Conservation (phyloP, 768 basidiomycete species). For the Mycena capillaripes region DNA sequence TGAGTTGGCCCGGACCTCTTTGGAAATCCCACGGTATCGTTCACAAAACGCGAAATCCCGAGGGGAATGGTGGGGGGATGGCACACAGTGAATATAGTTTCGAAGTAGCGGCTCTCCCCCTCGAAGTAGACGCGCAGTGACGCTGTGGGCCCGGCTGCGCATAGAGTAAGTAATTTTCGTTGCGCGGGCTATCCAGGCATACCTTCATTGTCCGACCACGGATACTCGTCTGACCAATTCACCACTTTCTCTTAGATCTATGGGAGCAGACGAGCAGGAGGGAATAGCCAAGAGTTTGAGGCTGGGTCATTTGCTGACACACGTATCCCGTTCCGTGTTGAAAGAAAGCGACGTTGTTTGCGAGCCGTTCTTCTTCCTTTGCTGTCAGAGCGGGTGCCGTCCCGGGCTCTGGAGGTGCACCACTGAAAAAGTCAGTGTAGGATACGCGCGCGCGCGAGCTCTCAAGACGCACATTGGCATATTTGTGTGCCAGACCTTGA, state of each 20-base stretch:
- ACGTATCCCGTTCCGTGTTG: not conserved
- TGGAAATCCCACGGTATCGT: slow-evolving; percentile 13
- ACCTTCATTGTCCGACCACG: slow-evolving; percentile 26
- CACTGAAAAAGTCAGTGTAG: too few relatives aligned
- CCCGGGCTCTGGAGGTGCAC: too few relatives aligned
- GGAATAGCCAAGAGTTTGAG: slow-evolving; percentile 19
- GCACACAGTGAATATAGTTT: not conserved
- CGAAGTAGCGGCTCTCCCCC: slow-evolving; percentile 2
- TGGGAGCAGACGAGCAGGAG: slow-evolving; percentile 3
- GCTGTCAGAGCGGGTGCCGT: too few relatives aligned
- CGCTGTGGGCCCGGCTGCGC: slow-evolving; percentile 42
- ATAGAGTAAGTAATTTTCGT: too few relatives aligned
- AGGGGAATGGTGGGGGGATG: slow-evolving; percentile 14
- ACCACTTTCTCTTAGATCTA: slow-evolving; percentile 25
- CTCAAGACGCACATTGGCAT: not conserved
- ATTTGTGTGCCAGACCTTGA: slow-evolving; percentile 24
- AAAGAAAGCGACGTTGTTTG: not conserved
- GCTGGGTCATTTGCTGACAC: slow-evolving; percentile 6
- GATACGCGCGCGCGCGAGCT: too few relatives aligned
- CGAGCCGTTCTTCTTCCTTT: not conserved
- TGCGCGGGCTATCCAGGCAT: too few relatives aligned
- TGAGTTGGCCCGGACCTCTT: slow-evolving; percentile 16
- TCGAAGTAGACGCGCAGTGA: slow-evolving; percentile 37
- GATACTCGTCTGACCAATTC: slow-evolving; percentile 5
- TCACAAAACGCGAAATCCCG: slow-evolving; percentile 9